A percentile compares a stretch with the other conserved stretches of the same genome.
These are phyloP conservation scores for Arthrobotrys pseudoclavata DNA, from an alignment of 2,329 filamentous ascomycete genomes.

Conservation along the genomic window DNA sequence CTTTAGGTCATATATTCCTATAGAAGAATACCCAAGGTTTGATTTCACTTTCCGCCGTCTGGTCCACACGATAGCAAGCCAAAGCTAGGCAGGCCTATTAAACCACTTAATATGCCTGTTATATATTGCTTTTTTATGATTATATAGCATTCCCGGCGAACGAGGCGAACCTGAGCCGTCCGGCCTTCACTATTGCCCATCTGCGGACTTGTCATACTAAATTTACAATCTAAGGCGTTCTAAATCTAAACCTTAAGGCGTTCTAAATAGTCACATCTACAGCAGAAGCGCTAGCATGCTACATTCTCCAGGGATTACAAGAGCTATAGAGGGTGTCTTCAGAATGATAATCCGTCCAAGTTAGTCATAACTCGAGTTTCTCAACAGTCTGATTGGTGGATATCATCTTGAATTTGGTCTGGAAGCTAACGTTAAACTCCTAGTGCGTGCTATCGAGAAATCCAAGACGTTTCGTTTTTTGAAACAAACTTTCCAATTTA, in stretches of 20 bases:
- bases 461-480: too few species aligned
- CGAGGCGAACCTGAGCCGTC: neutral
- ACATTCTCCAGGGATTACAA: neutral
- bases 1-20: neutral
- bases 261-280: neutral
- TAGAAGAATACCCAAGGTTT: neutral
- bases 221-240: neutral
- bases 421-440: too few species aligned
- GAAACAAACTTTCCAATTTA: too few species aligned
- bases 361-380: neutral
- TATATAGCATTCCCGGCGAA: neutral
- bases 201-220: neutral
- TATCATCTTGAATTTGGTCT: too few species aligned
- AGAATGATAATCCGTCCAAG: neutral
- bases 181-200: neutral
- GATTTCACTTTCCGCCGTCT: neutral
- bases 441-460: too few species aligned
- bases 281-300: neutral
- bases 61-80: too few species aligned
- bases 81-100: too few species aligned
- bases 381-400: neutral
- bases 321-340: neutral
- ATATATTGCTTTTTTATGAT: neutral
- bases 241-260: neutral
- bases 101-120: neutral